Evolutionary conservation across 2,329 filamentous ascomycete species (phyloP), one percentile per base, ranked within the genome.

Genomic region (Aspergillus felis): DNA sequence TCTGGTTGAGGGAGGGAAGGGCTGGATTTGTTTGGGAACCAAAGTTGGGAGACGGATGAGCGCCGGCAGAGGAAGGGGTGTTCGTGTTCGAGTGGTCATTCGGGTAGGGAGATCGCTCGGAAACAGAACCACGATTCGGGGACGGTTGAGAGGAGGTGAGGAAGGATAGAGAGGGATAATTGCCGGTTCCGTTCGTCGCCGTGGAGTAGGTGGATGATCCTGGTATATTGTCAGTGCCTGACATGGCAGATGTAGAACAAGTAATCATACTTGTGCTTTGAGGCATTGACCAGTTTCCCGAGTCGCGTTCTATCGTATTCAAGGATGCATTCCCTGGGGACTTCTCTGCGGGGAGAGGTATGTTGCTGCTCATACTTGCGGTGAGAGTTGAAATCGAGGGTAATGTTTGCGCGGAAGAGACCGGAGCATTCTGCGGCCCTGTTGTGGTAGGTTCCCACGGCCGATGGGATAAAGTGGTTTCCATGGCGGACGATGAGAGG

Each of bases 1-100:
- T 83, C 63, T 85, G 83, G 53, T 84, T 85, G 60, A 86, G 80
- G 0, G 83, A 83, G 2, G 84, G 84, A 9, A 86, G 71, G 44
- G 77, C 73, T 63, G 75, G 75, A 61, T 66, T 76, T 32, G 68
- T 75, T 61, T 71, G 78, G 62, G 67, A 67, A 35, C 68, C 63
- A 56, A 75, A 76, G 49, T 69, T 72, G 2, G 75, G 76, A 1
- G 74, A 74, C 12, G 73, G 71, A 46, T 77, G 71, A 12, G 72
- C 65, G 22, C 71, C 73, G 1, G 74, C 68, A 20, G 76, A 74
- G 10, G 73, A 73, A 17, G 73, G 70, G 4, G 66, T 74, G 42
- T 61, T 64, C 29, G 62, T 60, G 49, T 59, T 64, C 10, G 74
- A 71, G 57, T 74, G 71, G 46, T 79, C 76, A 42, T 73, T 68